A percentile compares a stretch with the other conserved stretches of the same genome.
These are phyloP conservation scores for Boletus eberwhitei DNA, from an alignment of 768 basidiomycete genomes.

Conservation along the genomic window DNA sequence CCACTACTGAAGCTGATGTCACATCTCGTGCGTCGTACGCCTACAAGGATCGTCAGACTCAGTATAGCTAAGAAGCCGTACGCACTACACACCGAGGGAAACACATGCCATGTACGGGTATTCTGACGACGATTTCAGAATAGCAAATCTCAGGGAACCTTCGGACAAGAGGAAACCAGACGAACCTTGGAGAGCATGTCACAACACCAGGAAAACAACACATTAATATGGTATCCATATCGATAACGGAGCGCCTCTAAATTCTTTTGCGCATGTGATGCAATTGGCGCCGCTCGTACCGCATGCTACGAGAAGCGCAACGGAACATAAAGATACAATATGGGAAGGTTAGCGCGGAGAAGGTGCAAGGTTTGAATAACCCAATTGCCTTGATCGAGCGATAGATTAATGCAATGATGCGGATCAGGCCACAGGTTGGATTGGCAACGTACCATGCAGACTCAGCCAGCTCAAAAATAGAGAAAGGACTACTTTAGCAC, in stretches of 20 bases:
- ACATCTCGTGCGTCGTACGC: neutral
- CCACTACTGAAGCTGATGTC: neutral
- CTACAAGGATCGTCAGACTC: neutral
- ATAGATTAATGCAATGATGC: neutral
- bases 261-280: neutral
- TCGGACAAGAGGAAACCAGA: neutral
- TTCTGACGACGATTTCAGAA: neutral
- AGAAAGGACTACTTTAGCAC: neutral
- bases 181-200: neutral
- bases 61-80: neutral
- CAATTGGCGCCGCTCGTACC: neutral
- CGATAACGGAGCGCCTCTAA: neutral
- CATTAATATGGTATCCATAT: neutral
- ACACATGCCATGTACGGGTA: neutral
- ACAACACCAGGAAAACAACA: neutral
- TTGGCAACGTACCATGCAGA: neutral
- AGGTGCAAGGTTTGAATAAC: neutral
- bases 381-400: neutral
- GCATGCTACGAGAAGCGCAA: neutral
- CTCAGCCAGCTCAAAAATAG: neutral
- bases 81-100: neutral
- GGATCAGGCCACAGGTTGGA: neutral
- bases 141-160: neutral
- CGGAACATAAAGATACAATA: neutral
- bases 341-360: neutral